Evolutionary conservation across 2,329 filamentous ascomycete species (phyloP).

Genomic region (Allantophomopsis lycopodina): DNA sequence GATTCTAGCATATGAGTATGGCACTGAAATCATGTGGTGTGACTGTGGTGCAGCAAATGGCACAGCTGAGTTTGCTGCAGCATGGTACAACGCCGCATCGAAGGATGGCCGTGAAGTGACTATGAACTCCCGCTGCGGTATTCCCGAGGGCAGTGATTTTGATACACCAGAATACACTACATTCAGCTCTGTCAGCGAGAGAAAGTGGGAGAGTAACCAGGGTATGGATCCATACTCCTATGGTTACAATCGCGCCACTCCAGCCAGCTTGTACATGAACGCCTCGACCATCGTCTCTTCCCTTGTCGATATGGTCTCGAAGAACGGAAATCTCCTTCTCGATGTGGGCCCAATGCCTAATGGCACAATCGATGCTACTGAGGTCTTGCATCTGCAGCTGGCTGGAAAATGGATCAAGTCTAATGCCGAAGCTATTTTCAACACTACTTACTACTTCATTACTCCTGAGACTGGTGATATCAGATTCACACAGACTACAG

Average conservation of each 20-base stretch:
- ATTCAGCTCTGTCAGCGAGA: constrained; percentile 29
- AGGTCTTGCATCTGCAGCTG: constrained; percentile 28
- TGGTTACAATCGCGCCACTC: constrained; percentile 42
- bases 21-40: constrained; percentile 34
- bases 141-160: constrained; percentile 34
- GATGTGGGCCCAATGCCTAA: constrained; percentile 39
- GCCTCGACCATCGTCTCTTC: constrained; percentile 29
- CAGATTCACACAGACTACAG: constrained; percentile 3
- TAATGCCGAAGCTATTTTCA: constrained; percentile 39
- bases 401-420: constrained; percentile 38
- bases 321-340: constrained; percentile 40
- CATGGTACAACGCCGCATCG: constrained; percentile 25
- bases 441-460: constrained; percentile 32
- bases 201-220: constrained; percentile 44
- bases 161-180: constrained; percentile 43
- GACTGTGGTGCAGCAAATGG: constrained; percentile 27
- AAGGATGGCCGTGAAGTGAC: constrained; percentile 30
- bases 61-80: constrained; percentile 23
- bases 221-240: constrained; percentile 47
- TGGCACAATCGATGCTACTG: constrained; percentile 33
- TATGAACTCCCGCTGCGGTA: constrained; percentile 41
- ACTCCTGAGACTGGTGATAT: constrained; percentile 11
- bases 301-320: constrained; percentile 35
- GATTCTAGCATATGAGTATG: constrained; percentile 25
- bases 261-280: constrained; percentile 32